Evolutionary conservation across 345 rosid genomes (phyloP).

Genomic region (Camelina hispida): DNA sequence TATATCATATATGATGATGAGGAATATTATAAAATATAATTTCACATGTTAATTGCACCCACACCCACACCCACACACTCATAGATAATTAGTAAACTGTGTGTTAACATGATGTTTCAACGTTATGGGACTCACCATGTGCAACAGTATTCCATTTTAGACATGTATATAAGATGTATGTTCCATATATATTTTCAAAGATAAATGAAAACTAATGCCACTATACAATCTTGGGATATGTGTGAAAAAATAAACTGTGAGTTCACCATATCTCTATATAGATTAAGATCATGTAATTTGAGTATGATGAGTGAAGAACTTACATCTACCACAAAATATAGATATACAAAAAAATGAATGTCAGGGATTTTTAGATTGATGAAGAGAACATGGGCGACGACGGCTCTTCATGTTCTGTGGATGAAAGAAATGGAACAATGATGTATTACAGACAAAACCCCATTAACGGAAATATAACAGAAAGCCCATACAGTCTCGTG

Average conservation of each 20-base stretch:
- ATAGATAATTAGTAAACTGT: slow-evolving; percentile 3
- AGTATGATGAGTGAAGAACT: slow-evolving; percentile 1
- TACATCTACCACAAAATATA: slow-evolving; percentile 27
- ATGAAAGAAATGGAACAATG: slow-evolving; percentile 36
- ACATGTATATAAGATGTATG: background rate
- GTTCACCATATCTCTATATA: slow-evolving; percentile 35
- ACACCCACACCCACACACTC: slow-evolving; percentile 24
- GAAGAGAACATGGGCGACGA: slow-evolving; percentile 42
- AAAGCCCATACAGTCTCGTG: slow-evolving; percentile 47
- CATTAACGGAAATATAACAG: slow-evolving; percentile 43
- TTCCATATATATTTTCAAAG: background rate
- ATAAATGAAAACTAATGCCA: background rate
- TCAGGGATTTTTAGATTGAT: slow-evolving; percentile 34
- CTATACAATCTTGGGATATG: slow-evolving; percentile 22
- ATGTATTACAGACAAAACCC: slow-evolving; percentile 44
- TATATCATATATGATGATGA: background rate
- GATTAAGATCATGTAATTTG: background rate
- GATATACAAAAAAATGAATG: slow-evolving; percentile 2
- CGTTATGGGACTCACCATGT: slow-evolving; percentile 46
- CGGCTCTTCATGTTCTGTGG: slow-evolving; percentile 47
- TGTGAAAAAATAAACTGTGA: slow-evolving; percentile 17
- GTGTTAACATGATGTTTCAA: slow-evolving; percentile 17
- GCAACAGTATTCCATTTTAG: slow-evolving; percentile 15
- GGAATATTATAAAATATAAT: slow-evolving; percentile 12
- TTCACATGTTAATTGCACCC: slow-evolving; percentile 29